Conservation (phyloP, 2,329 filamentous ascomycete genomes). For the Scedosporium boydii region DNA sequence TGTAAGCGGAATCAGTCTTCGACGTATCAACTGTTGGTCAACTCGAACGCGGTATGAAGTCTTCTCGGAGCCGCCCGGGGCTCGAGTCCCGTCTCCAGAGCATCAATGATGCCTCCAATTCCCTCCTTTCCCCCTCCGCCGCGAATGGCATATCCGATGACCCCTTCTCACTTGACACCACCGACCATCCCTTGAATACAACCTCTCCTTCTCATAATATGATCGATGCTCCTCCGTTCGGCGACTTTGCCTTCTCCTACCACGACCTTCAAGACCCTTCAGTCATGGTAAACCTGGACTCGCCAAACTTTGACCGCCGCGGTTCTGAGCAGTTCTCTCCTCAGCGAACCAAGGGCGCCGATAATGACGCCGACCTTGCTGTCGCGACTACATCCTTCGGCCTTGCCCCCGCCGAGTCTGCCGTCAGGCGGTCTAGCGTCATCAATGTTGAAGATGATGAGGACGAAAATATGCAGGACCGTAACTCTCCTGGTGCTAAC, state of each 20-base stretch:
- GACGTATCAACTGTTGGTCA: not conserved
- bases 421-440: constrained; percentile 18
- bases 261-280: constrained; percentile 30
- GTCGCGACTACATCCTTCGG: constrained; percentile 20
- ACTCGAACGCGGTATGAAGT: not conserved
- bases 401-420: constrained; percentile 18
- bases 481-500: constrained; percentile 32
- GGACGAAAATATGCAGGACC: constrained; percentile 34
- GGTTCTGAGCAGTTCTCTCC: constrained; percentile 20
- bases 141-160: constrained; percentile 10
- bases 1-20: not conserved
- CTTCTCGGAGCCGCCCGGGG: not conserved
- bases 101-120: not conserved
- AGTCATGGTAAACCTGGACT: constrained; percentile 26
- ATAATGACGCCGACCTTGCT: not conserved
- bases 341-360: constrained; percentile 9
- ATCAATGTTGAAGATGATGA: constrained; percentile 2
- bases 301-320: constrained; percentile 23
- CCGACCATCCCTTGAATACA: constrained; percentile 22
- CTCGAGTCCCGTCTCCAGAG: constrained; percentile 1
- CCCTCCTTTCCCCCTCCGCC: constrained; percentile 10
- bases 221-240: constrained; percentile 39
- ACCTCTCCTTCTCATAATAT: constrained; percentile 25
- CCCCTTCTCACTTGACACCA: constrained; percentile 12
- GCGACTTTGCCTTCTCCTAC: constrained; percentile 44